Conservation (phyloP, 306 rosid genomes). For the Dalbergia oliveri region DNA sequence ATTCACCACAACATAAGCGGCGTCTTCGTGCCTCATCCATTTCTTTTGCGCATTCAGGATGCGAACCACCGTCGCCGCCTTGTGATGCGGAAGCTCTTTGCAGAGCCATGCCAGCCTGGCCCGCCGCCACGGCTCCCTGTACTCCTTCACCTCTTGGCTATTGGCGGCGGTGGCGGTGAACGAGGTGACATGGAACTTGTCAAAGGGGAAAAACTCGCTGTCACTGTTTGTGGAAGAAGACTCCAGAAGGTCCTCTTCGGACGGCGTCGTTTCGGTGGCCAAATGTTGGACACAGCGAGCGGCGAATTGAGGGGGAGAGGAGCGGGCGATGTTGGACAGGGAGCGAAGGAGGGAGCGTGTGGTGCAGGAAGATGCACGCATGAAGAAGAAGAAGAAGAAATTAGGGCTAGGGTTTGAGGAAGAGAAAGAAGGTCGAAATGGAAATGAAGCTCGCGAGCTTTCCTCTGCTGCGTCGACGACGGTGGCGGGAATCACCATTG, state of each 20-base stretch:
- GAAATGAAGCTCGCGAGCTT: conserved; percentile 12
- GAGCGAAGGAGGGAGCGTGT: background rate
- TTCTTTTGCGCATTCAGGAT: background rate
- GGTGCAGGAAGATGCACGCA: conserved; percentile 2
- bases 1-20: background rate
- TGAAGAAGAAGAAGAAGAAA: conserved; percentile 1
- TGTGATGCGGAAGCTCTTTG: background rate
- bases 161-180: background rate
- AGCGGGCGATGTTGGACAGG: background rate
- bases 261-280: background rate
- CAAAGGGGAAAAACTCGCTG: background rate
- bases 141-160: background rate
- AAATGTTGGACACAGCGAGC: background rate
- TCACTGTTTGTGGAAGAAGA: background rate
- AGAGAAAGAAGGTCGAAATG: background rate
- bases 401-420: conserved; percentile 22
- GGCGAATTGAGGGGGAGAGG: background rate
- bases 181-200: background rate
- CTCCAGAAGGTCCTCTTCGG: background rate
- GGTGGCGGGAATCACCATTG: background rate
- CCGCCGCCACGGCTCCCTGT: background rate
- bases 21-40: background rate
- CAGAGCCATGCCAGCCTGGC: background rate
- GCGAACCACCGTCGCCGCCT: background rate
- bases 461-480: background rate